These are phyloP conservation scores for Tieghemiomyces parasiticus DNA, from an alignment of 192 early-diverging fungal genomes.

Conservation along the genomic window DNA sequence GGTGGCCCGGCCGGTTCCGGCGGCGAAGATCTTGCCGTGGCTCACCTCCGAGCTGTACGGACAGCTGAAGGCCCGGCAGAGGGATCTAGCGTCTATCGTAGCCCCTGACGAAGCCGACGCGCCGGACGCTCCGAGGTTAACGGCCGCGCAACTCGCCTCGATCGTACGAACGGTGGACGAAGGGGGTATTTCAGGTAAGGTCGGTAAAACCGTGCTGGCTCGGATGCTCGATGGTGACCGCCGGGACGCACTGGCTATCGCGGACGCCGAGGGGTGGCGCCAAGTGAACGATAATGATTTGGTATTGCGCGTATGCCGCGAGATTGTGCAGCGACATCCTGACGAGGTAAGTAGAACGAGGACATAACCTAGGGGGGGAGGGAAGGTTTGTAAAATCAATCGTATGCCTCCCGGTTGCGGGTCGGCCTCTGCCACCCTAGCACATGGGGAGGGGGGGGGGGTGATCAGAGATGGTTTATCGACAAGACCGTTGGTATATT, in stretches of 20 bases:
- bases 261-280: constrained; percentile 42
- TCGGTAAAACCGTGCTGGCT: constrained; percentile 54
- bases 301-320: constrained; percentile 29
- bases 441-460: too few species aligned
- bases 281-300: constrained; percentile 27
- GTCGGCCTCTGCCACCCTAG: too few species aligned
- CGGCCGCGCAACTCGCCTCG: constrained; percentile 33
- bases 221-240: constrained; percentile 48
- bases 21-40: constrained; percentile 24
- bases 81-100: constrained; percentile 17
- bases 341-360: constrained; percentile 22
- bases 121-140: too few species aligned
- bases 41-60: constrained; percentile 37
- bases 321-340: constrained; percentile 22
- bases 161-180: constrained; percentile 44
- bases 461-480: too few species aligned
- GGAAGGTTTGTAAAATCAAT: too few species aligned
- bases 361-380: too few species aligned
- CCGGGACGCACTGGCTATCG: constrained; percentile 34
- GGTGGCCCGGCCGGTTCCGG: constrained; percentile 18
- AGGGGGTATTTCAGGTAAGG: constrained; percentile 38
- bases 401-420: too few species aligned
- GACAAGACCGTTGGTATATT: too few species aligned
- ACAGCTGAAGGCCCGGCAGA: constrained; percentile 21
- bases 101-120: too few species aligned